These are phyloP conservation scores for Pulveroboletus sp. DNA, from an alignment of 768 basidiomycete genomes.

Conservation along the genomic window DNA sequence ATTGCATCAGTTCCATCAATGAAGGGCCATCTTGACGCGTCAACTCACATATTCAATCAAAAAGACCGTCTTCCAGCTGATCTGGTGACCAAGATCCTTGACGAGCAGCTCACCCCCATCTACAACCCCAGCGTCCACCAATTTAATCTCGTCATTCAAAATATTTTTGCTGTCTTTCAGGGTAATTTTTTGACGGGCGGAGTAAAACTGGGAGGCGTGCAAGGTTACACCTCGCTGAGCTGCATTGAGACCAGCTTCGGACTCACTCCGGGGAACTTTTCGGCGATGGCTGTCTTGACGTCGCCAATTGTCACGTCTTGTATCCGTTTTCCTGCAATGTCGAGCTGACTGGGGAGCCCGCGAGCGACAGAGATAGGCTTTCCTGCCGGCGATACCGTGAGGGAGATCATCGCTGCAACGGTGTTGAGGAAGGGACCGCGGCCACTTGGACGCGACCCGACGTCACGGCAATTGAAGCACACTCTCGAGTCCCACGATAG, in stretches of 20 bases:
- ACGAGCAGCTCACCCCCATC: conserved; percentile 65
- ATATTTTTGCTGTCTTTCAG: conserved; percentile 57
- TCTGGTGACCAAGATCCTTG: conserved; percentile 90
- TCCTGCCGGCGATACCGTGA: conserved; percentile 51
- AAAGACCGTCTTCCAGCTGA: conserved; percentile 86
- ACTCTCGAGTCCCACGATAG: not conserved
- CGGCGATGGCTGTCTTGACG: conserved; percentile 61
- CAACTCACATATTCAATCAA: conserved; percentile 87
- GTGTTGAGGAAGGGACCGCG: not conserved
- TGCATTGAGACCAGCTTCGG: not conserved
- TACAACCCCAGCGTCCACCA: conserved; percentile 52
- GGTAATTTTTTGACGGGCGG: conserved; percentile 68
- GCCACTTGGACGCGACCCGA: not conserved
- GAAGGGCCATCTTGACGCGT: not conserved
- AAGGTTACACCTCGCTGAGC: not conserved
- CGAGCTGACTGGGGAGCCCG: conserved; percentile 47
- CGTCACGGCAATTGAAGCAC: not conserved
- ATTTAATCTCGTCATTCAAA: conserved; percentile 56
- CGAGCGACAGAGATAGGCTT: conserved; percentile 44
- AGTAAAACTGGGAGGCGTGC: conserved; percentile 50
- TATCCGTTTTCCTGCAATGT: conserved; percentile 40
- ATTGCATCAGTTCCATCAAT: conserved; percentile 1
- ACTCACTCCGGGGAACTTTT: conserved; percentile 47
- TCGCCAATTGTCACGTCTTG: conserved; percentile 57
- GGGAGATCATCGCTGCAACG: conserved; percentile 39